phyloP scores from a whole-genome alignment of 768 basidiomycete species.

The Porphyrellus cyaneotinctus region DNA sequence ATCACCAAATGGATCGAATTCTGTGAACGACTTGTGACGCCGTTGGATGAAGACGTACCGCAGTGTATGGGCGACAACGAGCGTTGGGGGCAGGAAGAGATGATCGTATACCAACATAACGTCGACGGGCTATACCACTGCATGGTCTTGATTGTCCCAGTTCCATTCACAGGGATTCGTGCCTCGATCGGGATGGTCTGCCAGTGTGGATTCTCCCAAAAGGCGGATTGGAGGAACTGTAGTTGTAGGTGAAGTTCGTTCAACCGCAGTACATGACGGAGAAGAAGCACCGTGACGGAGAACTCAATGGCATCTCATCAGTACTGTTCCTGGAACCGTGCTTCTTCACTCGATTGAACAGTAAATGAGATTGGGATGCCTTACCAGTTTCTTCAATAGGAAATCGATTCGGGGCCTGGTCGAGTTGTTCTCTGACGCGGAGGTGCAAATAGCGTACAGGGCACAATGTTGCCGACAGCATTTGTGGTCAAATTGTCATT shows the following conservation, averaged over 20 bases:
- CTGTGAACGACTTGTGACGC: not conserved
- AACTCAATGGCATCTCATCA: conserved; percentile 18
- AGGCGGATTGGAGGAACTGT: conserved; percentile 8
- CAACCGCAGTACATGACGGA: too few species aligned
- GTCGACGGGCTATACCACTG: not conserved
- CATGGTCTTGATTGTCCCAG: not conserved
- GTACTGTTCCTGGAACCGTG: conserved; percentile 8
- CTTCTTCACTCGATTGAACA: too few species aligned
- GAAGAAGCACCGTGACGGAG: conserved; percentile 10
- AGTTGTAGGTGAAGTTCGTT: too few species aligned
- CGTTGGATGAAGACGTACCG: not conserved
- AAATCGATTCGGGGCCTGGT: not conserved
- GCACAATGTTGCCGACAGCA: conserved; percentile 18
- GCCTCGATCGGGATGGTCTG: not conserved
- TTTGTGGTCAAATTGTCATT: conserved; percentile 6
- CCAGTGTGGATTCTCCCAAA: not conserved
- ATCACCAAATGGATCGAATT: conserved; percentile 4
- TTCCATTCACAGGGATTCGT: not conserved
- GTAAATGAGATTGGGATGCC: not conserved
- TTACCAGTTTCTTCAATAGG: conserved; percentile 5
- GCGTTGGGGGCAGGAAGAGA: not conserved
- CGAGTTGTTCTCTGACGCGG: not conserved
- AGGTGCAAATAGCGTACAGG: conserved; percentile 11
- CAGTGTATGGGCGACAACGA: conserved; percentile 4
- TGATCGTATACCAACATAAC: conserved; percentile 2